Evolutionary conservation across 768 basidiomycete genomes (phyloP).

Genomic region (Pisolithus marmoratus): DNA sequence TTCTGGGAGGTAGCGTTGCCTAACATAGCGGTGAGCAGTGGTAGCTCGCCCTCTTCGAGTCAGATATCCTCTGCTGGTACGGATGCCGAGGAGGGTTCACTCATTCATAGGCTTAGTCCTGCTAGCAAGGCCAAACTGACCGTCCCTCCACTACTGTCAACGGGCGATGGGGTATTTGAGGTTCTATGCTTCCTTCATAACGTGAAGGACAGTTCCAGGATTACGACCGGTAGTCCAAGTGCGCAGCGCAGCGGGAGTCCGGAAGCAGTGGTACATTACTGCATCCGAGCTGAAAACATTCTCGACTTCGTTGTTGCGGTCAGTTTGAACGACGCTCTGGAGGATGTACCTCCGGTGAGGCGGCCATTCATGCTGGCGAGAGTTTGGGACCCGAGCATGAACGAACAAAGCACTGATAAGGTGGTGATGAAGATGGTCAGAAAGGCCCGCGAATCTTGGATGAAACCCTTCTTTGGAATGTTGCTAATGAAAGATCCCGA

Average conservation of each 20-base stretch:
- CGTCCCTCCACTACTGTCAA: neutral
- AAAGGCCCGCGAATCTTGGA: neutral
- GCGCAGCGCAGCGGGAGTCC: neutral
- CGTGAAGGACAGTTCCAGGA: neutral
- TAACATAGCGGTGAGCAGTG: neutral
- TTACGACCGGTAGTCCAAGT: neutral
- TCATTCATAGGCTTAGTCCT: neutral
- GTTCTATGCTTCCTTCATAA: slow-evolving; percentile 1
- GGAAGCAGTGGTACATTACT: neutral
- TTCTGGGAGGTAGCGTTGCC: slow-evolving; percentile 1
- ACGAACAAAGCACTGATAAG: neutral
- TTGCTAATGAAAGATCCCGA: slow-evolving; percentile 1
- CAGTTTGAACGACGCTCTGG: neutral
- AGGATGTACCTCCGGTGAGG: neutral
- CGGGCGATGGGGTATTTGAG: neutral
- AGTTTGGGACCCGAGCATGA: neutral
- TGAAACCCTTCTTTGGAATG: slow-evolving; percentile 3
- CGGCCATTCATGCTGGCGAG: slow-evolving; percentile 1
- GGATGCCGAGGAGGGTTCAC: neutral
- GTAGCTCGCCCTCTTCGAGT: neutral
- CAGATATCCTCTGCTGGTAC: neutral
- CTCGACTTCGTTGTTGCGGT: neutral
- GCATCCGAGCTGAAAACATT: neutral
- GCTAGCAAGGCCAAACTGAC: neutral
- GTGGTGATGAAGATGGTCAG: neutral